Percentiles rank a stretch among this genome's conserved stretches.
Evolutionary conservation across 495 filamentous ascomycete genomes (phyloP).

Genomic region (Paragyromitra xinjiangensis): DNA sequence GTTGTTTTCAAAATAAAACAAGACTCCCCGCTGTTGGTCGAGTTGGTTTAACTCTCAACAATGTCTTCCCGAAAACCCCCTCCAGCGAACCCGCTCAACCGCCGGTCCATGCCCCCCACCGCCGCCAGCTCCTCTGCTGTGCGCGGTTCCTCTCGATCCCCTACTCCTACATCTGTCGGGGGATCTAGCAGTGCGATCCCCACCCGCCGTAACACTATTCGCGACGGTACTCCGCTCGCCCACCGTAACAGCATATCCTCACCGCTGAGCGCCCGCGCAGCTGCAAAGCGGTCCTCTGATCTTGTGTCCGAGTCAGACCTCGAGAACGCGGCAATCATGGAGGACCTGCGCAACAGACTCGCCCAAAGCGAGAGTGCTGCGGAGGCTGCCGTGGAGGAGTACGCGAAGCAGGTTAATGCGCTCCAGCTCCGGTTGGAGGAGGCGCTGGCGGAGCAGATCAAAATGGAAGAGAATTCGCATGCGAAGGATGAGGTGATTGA

Average conservation of each 20-base stretch:
- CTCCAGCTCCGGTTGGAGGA: constrained; percentile 89
- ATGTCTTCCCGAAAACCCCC: constrained; percentile 55
- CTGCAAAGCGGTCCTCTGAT: constrained; percentile 50
- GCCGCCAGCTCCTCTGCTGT: constrained; percentile 33
- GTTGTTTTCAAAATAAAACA: constrained; percentile 33
- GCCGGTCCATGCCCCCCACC: constrained; percentile 52
- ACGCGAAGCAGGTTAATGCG: constrained; percentile 82
- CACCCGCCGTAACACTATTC: constrained; percentile 50
- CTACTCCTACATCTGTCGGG: constrained; percentile 40
- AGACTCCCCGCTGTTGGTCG: not conserved
- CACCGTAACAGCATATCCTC: constrained; percentile 53
- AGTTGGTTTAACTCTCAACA: constrained; percentile 20
- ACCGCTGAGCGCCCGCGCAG: constrained; percentile 54
- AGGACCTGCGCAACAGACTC: constrained; percentile 83
- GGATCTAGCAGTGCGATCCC: not conserved
- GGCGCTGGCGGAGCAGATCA: constrained; percentile 78
- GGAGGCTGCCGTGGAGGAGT: constrained; percentile 79
- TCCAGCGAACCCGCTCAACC: constrained; percentile 52
- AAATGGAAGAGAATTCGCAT: constrained; percentile 84
- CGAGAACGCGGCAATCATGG: constrained; percentile 79
- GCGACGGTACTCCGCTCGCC: constrained; percentile 27
- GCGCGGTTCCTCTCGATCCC: constrained; percentile 46
- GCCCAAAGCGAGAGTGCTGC: constrained; percentile 79
- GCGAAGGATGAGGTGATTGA: constrained; percentile 84
- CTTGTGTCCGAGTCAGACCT: constrained; percentile 46